These are phyloP conservation scores for Cryptosporidium parvum DNA, from an alignment of 169 alveolate genomes.

Conservation along the genomic window DNA sequence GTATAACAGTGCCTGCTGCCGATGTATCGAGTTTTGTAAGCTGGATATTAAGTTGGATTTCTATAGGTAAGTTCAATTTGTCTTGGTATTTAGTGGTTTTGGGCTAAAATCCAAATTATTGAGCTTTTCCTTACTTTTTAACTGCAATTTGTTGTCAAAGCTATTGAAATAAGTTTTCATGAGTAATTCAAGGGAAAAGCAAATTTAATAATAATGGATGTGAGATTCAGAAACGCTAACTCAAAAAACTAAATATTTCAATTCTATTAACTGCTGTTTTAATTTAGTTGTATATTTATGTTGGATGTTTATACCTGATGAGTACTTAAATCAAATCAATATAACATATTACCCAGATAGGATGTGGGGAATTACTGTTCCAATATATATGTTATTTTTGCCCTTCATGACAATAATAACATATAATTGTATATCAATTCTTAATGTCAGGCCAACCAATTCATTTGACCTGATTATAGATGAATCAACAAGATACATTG, in stretches of 20 bases:
- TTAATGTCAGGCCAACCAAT: slow-evolving; percentile 38
- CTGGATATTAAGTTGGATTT: slow-evolving; percentile 73
- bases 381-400: slow-evolving; percentile 45
- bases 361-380: slow-evolving; percentile 73
- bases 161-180: too few species aligned
- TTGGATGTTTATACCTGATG: slow-evolving; percentile 74
- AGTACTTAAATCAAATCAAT: slow-evolving; percentile 25
- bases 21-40: slow-evolving; percentile 70
- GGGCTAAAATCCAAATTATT: background rate
- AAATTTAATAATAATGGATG: background rate
- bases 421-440: slow-evolving; percentile 32
- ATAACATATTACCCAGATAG: slow-evolving; percentile 73
- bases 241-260: background rate
- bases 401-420: slow-evolving; percentile 17
- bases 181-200: background rate
- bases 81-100: background rate
- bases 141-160: background rate
- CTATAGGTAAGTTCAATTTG: slow-evolving; percentile 35
- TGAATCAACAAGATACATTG: slow-evolving; percentile 56
- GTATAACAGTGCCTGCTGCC: slow-evolving; percentile 51
- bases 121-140: background rate
- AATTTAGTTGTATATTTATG: slow-evolving; percentile 20
- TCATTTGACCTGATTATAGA: slow-evolving; percentile 63
- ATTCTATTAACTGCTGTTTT: background rate
- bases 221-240: background rate